These are phyloP conservation scores for Phyllostachys edulis DNA, from an alignment of 176 grass and related monocot species.

Conservation along the genomic window DNA sequence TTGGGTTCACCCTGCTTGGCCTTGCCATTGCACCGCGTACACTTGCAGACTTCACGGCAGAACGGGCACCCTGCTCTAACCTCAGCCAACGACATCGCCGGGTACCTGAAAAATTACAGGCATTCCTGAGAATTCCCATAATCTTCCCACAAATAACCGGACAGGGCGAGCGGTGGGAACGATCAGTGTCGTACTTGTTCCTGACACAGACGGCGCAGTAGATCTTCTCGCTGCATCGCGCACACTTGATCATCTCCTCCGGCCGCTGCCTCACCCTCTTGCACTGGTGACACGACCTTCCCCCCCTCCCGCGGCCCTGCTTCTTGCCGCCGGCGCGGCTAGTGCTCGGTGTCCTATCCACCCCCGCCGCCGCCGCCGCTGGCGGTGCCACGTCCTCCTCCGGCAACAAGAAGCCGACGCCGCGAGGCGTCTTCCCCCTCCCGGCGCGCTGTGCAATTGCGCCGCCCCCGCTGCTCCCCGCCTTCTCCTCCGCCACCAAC, in stretches of 20 bases:
- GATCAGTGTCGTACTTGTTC: slow-evolving; percentile 1
- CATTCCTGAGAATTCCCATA: background rate
- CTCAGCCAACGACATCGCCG: background rate
- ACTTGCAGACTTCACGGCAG: slow-evolving; percentile 37
- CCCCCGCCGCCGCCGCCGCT: background rate
- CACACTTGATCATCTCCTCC: slow-evolving; percentile 28
- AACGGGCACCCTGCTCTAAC: slow-evolving; percentile 31
- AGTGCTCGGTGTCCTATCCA: background rate
- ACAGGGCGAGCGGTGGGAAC: background rate
- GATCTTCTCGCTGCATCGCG: slow-evolving; percentile 12
- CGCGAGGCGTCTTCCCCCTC: background rate
- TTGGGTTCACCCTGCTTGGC: background rate
- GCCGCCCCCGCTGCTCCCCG: background rate
- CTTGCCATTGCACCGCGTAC: slow-evolving; percentile 10
- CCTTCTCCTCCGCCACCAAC: background rate
- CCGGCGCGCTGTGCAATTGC: background rate
- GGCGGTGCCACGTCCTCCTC: background rate
- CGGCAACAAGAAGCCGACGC: background rate
- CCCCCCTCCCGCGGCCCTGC: background rate
- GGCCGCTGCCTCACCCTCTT: background rate
- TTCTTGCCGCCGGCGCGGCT: background rate
- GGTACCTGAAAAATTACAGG: slow-evolving; percentile 43
- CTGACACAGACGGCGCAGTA: slow-evolving; percentile 37
- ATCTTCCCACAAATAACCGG: background rate
- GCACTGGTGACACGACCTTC: slow-evolving; percentile 43